Conservation (phyloP, 331 rosid species). For the Stylosanthes scabra region DNA sequence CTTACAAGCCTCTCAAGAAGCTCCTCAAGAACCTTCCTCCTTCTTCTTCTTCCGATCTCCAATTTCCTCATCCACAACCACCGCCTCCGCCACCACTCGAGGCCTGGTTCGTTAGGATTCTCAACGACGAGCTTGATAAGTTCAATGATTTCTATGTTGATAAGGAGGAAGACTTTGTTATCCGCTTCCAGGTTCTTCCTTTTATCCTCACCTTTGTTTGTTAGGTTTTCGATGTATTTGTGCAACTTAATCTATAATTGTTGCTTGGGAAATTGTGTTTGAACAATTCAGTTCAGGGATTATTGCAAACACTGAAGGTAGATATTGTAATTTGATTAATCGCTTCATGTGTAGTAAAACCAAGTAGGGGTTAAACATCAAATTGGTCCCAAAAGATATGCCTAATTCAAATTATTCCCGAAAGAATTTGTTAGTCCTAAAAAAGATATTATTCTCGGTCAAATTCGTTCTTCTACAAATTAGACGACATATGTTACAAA, state of each 20-base stretch:
- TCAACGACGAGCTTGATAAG: constrained; percentile 82
- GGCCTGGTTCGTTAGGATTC: constrained; percentile 79
- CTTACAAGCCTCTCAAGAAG: constrained; percentile 91
- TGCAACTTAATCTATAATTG: background rate
- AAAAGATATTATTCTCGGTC: no score
- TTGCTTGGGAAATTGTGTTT: constrained; percentile 18
- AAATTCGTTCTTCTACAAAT: no score
- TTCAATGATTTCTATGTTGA: constrained; percentile 90
- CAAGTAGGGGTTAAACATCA: background rate
- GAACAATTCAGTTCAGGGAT: constrained; percentile 14
- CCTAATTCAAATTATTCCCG: no score
- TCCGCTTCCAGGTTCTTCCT: constrained; percentile 79
- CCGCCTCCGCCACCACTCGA: constrained; percentile 45
- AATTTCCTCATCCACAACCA: constrained; percentile 40
- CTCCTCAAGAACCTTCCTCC: constrained; percentile 60
- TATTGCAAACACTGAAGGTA: background rate
- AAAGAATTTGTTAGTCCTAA: no score
- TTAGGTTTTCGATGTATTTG: background rate
- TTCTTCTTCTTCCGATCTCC: constrained; percentile 28
- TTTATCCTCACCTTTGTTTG: background rate
- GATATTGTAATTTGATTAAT: background rate
- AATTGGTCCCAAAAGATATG: no score
- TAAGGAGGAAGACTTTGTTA: constrained; percentile 92
- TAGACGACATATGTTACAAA: no score
- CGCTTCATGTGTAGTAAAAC: background rate